A percentile compares a stretch with the other conserved stretches of the same genome.
Evolutionary conservation across 73 alveolate species (phyloP).

Genomic region (Durusdinium trenchii): DNA sequence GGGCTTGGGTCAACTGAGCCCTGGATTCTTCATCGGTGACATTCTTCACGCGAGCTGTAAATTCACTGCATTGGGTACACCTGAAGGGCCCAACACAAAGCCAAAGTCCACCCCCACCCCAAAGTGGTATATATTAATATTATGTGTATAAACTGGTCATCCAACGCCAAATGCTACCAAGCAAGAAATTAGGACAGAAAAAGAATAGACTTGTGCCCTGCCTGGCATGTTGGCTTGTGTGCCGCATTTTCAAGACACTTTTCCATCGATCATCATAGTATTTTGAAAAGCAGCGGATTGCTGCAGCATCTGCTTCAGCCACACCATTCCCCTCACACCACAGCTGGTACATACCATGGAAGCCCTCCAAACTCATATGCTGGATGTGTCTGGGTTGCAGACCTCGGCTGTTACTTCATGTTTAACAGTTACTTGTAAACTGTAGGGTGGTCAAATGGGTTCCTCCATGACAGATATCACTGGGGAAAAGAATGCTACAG

Average conservation of each 20-base stretch:
- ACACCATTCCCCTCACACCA: background rate
- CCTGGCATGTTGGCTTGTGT: conserved; percentile 9
- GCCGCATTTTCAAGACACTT: background rate
- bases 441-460: no score
- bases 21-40: background rate
- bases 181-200: background rate
- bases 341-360: background rate
- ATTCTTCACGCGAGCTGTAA: background rate
- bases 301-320: background rate
- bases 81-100: background rate
- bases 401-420: no score
- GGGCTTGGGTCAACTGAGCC: background rate
- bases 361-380: conserved; percentile 5
- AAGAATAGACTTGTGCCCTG: no score
- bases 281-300: background rate
- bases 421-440: no score
- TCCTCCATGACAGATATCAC: no score
- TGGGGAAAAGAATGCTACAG: no score
- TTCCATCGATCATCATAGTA: background rate
- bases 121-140: no score
- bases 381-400: conserved; percentile 11
- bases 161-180: background rate
- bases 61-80: background rate
- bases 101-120: no score
- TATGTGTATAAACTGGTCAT: background rate